Evolutionary conservation across 768 basidiomycete genomes (phyloP), one percentile per base, ranked within the genome.

Genomic region (Boletus rubescentipes): DNA sequence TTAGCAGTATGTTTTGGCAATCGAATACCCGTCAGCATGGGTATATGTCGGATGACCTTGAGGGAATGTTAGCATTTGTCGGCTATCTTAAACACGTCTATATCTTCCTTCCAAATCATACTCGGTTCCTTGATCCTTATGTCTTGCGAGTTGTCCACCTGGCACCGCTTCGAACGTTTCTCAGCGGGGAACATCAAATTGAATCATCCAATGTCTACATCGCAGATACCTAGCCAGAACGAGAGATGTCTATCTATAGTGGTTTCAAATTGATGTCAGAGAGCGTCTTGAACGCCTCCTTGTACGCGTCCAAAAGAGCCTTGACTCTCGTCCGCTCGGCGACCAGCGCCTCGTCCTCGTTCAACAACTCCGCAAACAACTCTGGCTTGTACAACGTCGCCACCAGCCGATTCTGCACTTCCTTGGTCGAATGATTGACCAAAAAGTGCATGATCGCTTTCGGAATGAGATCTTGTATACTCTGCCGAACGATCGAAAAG

Each of bases 401-500:
- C n/a, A 99, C 97, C 31, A 99, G 79, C 20, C 97, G 84, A 69
- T 97, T 97, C 73, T 98, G 97, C 23, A 99, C 93, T 16, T 93
- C 90, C 68, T 98, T 90, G 41, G 93, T 87, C n/a, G 95, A 95
- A 67, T 91, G 82, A 73, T 97, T 98, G 67, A 99, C 96, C 58
- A 98, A 81, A 62, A 94, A 84, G 75, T 98, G 96, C 96, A 98
- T 98, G 75, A 97, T 89, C 20, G 95, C 93, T 73, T 99, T 99
- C 32, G 97, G 97, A 18, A 99, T 83, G 51, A 98, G 80, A 70
- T 99, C 97, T 61, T 98, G 93, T 58, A 99, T 97, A 67, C 88
- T 92, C 72, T 98, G 95, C 39, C 97, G 87, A 21, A 95, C 90
- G 67, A 99, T 98, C 54, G 83, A 78, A 75, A 99, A 99, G 77